phyloP scores from a whole-genome alignment of 1,284 basidiomycete genomes.

The Naganishia liquefaciens region DNA sequence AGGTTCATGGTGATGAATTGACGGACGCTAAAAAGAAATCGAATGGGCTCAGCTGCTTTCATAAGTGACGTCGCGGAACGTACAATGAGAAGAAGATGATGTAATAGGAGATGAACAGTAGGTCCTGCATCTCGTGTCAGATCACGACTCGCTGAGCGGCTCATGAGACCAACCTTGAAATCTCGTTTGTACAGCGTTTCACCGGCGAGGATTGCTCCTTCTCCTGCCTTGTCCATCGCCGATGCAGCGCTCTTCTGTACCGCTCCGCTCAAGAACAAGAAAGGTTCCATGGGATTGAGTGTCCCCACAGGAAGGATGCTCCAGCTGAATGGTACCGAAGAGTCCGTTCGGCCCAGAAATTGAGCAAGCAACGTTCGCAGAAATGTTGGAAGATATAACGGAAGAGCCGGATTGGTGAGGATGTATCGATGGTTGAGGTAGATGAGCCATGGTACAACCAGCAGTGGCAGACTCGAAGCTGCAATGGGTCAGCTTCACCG shows the following conservation, averaged over 20 bases:
- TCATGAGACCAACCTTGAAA: slow-evolving; percentile 51
- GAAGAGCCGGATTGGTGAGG: slow-evolving; percentile 50
- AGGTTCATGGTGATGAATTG: slow-evolving; percentile 73
- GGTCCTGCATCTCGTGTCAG: slow-evolving; percentile 59
- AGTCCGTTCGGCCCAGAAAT: slow-evolving; percentile 49
- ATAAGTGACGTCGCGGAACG: neutral
- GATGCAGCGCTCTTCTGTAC: slow-evolving; percentile 57
- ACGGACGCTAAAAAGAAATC: slow-evolving; percentile 58
- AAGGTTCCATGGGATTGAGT: slow-evolving; percentile 71
- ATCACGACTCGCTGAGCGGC: neutral
- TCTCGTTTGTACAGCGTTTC: slow-evolving; percentile 49
- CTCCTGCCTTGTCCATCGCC: slow-evolving; percentile 8
- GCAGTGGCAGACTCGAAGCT: slow-evolving; percentile 72
- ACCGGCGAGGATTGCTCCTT: neutral
- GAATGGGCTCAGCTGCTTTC: neutral
- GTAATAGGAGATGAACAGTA: slow-evolving; percentile 81
- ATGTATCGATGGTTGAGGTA: slow-evolving; percentile 65
- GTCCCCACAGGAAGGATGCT: slow-evolving; percentile 53
- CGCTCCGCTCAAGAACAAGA: slow-evolving; percentile 76
- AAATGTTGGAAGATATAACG: slow-evolving; percentile 40
- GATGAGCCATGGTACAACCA: slow-evolving; percentile 70
- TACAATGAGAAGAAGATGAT: slow-evolving; percentile 86
- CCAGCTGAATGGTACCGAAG: slow-evolving; percentile 17
- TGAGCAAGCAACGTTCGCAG: slow-evolving; percentile 51
- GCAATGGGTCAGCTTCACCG: slow-evolving; percentile 12